Conservation (phyloP, 129 eudicot species). For the Logfia minima region DNA sequence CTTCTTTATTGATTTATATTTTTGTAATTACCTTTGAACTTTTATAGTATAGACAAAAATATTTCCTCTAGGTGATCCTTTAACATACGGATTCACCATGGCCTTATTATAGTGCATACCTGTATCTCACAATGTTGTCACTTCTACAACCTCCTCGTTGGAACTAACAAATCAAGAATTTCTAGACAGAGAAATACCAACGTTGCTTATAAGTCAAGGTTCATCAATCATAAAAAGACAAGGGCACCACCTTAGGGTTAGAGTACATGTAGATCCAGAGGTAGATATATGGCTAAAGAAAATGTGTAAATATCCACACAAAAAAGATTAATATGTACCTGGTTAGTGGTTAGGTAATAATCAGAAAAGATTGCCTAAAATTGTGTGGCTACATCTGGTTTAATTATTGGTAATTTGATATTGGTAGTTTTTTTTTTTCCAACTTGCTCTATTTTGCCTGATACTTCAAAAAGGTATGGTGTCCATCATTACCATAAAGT, state of each 20-base stretch:
- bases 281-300: constrained; percentile 2
- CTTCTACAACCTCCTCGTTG: constrained; percentile 7
- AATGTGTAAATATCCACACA: constrained; percentile 4
- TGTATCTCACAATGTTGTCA: neutral
- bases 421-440: neutral
- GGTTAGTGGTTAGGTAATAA: neutral
- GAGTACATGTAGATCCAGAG: neutral
- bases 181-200: neutral
- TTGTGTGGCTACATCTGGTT: neutral
- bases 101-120: neutral
- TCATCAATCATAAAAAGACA: constrained; percentile 1
- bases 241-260: constrained; percentile 14
- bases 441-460: neutral
- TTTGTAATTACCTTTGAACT: neutral
- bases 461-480: constrained; percentile 2
- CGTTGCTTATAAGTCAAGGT: neutral
- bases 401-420: neutral
- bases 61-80: neutral
- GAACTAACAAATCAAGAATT: neutral
- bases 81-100: no score
- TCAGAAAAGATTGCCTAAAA: constrained; percentile 15
- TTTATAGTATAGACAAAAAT: neutral
- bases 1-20: neutral
- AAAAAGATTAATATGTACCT: neutral
- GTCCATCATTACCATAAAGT: neutral